Evolutionary conservation across 2,329 filamentous ascomycete species (phyloP).

Genomic region (Paecilomyces formosus): DNA sequence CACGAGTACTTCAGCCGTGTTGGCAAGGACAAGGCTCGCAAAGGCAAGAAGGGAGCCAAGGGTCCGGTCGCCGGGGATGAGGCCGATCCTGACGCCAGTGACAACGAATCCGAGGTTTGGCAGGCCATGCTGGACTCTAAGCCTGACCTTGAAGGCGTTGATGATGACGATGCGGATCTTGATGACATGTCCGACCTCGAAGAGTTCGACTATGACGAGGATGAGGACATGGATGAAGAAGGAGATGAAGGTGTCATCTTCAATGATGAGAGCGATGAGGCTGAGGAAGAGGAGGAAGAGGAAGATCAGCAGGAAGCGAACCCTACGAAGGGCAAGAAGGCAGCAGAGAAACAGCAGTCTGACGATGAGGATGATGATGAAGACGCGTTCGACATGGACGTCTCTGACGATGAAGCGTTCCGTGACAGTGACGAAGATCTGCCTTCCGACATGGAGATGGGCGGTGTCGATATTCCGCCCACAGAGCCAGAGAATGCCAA

Average conservation of each 20-base stretch:
- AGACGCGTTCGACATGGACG: slow-evolving; percentile 45
- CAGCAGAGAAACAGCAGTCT: slow-evolving; percentile 10
- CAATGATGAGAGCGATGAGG: slow-evolving; percentile 41
- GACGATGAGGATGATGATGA: slow-evolving; percentile 49
- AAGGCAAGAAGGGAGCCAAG: slow-evolving; percentile 48
- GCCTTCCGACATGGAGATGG: slow-evolving; percentile 42
- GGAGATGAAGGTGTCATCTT: slow-evolving; percentile 39
- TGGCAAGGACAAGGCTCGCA: slow-evolving; percentile 54
- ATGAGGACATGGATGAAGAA: slow-evolving; percentile 34
- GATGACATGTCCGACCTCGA: slow-evolving; percentile 51
- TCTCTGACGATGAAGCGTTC: slow-evolving; percentile 39
- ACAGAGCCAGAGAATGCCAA: slow-evolving; percentile 28
- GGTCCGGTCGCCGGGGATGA: slow-evolving; percentile 35
- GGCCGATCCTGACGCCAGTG: slow-evolving; percentile 47
- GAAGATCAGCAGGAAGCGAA: slow-evolving; percentile 26
- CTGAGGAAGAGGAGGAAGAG: slow-evolving; percentile 42
- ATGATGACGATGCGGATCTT: slow-evolving; percentile 51
- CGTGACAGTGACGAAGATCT: slow-evolving; percentile 49
- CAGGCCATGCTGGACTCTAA: slow-evolving; percentile 76
- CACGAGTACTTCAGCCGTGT: slow-evolving; percentile 86
- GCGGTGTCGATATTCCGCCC: slow-evolving; percentile 31
- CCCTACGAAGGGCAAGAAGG: slow-evolving; percentile 23
- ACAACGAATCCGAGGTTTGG: slow-evolving; percentile 78
- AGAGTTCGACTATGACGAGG: slow-evolving; percentile 44
- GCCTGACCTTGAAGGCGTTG: slow-evolving; percentile 64